These are phyloP conservation scores for Diaporthe citrichinensis DNA, from an alignment of 2,329 filamentous ascomycete species.

Conservation along the genomic window DNA sequence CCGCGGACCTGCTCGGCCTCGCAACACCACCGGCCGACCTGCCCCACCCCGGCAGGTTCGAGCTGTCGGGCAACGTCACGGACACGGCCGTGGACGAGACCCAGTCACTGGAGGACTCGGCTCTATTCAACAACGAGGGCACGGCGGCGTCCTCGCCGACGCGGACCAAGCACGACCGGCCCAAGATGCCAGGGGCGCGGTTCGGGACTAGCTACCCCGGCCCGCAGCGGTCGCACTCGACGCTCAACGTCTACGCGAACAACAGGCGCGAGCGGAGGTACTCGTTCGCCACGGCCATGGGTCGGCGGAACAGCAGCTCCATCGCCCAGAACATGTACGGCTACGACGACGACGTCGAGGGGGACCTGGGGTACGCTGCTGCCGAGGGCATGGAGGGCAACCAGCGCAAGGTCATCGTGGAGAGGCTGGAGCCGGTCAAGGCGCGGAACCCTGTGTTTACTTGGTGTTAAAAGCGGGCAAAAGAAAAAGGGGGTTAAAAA, in stretches of 20 bases:
- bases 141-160: slow-evolving; percentile 42
- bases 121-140: slow-evolving; percentile 37
- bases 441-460: slow-evolving; percentile 96
- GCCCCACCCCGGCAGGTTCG: slow-evolving; percentile 82
- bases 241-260: slow-evolving; percentile 59
- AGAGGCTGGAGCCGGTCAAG: slow-evolving; percentile 95
- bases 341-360: slow-evolving; percentile 83
- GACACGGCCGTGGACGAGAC: slow-evolving; percentile 57
- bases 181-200: slow-evolving; percentile 43
- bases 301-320: slow-evolving; percentile 62
- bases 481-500: not conserved
- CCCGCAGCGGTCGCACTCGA: slow-evolving; percentile 51
- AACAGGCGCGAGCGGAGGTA: slow-evolving; percentile 66
- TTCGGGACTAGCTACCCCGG: slow-evolving; percentile 57
- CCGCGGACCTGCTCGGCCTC: slow-evolving; percentile 82
- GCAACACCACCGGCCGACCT: slow-evolving; percentile 74
- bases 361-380: slow-evolving; percentile 93
- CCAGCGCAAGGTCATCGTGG: slow-evolving; percentile 94
- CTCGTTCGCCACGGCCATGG: slow-evolving; percentile 65
- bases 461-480: slow-evolving; percentile 78
- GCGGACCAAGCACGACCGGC: slow-evolving; percentile 40
- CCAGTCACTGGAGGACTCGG: slow-evolving; percentile 53
- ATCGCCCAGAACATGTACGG: slow-evolving; percentile 69
- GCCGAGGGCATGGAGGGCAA: slow-evolving; percentile 95
- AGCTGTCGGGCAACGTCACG: slow-evolving; percentile 65